Percentiles rank a stretch among this genome's conserved stretches.
Evolutionary conservation across 2,329 filamentous ascomycete species (phyloP).

Genomic region (Penicillium psychrosexuale): DNA sequence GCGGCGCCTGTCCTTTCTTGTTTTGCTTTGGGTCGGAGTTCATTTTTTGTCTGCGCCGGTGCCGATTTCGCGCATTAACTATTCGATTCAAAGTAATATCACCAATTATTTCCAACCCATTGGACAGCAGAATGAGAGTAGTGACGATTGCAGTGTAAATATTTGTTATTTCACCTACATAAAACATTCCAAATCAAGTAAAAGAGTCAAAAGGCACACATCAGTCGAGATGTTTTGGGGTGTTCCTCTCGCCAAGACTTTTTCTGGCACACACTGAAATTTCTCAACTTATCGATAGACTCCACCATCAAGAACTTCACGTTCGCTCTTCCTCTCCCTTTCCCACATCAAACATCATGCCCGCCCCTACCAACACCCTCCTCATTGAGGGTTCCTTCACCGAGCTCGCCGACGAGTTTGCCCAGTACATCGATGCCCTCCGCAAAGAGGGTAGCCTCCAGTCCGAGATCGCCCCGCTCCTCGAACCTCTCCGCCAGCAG

Average conservation of each 20-base stretch:
- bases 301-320: slow-evolving; percentile 34
- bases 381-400: slow-evolving; percentile 88
- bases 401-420: slow-evolving; percentile 91
- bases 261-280: slow-evolving; percentile 44
- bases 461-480: slow-evolving; percentile 66
- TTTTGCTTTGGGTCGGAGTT: slow-evolving; percentile 4
- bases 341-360: slow-evolving; percentile 46
- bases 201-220: neutral
- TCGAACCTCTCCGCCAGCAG: slow-evolving; percentile 56
- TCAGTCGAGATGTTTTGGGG: slow-evolving; percentile 9
- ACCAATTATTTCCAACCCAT: neutral
- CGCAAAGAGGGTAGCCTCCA: slow-evolving; percentile 62
- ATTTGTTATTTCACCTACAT: neutral
- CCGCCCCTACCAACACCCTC: slow-evolving; percentile 60
- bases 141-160: neutral
- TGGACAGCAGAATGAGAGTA: neutral
- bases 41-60: slow-evolving; percentile 5
- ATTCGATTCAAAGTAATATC: slow-evolving; percentile 10
- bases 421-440: slow-evolving; percentile 84
- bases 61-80: neutral
- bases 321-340: slow-evolving; percentile 18
- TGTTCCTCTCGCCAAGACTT: slow-evolving; percentile 37
- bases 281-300: slow-evolving; percentile 40
- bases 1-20: slow-evolving; percentile 19
- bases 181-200: neutral